Conservation (phyloP, 805 yeast species). For the Candida parachauliodes region DNA sequence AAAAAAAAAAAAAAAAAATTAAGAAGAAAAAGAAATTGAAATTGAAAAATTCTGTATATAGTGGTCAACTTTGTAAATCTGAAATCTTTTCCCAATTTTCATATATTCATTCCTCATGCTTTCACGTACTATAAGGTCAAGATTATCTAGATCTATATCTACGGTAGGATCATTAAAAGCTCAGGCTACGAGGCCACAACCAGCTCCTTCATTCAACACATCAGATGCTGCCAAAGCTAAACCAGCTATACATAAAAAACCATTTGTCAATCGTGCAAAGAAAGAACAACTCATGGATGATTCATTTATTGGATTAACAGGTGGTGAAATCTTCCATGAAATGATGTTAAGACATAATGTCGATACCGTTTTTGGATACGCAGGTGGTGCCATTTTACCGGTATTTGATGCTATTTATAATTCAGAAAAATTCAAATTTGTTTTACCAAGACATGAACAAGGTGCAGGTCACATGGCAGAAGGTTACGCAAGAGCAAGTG, state of each 20-base stretch:
- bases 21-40: too few relatives aligned
- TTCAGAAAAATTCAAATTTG: slow-evolving; percentile 82
- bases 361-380: slow-evolving; percentile 94
- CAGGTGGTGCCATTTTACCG: slow-evolving; percentile 98
- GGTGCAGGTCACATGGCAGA: slow-evolving; percentile 99
- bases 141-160: slow-evolving; percentile 22
- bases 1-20: too few relatives aligned
- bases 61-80: neutral
- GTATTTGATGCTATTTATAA: slow-evolving; percentile 96
- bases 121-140: slow-evolving; percentile 17
- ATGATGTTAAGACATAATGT: slow-evolving; percentile 97
- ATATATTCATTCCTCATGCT: slow-evolving; percentile 11
- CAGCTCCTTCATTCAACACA: slow-evolving; percentile 51
- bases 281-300: slow-evolving; percentile 54
- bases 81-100: neutral
- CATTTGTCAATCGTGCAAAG: slow-evolving; percentile 7
- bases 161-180: slow-evolving; percentile 30
- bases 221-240: slow-evolving; percentile 12
- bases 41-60: slow-evolving; percentile 6
- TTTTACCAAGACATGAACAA: slow-evolving; percentile 95
- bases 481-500: slow-evolving; percentile 94
- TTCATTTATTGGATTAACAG: slow-evolving; percentile 92
- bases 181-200: slow-evolving; percentile 30
- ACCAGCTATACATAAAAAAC: neutral
- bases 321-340: slow-evolving; percentile 97